Evolutionary conservation across 2,329 filamentous ascomycete species (phyloP).

Genomic region (Kalmusia sp.): DNA sequence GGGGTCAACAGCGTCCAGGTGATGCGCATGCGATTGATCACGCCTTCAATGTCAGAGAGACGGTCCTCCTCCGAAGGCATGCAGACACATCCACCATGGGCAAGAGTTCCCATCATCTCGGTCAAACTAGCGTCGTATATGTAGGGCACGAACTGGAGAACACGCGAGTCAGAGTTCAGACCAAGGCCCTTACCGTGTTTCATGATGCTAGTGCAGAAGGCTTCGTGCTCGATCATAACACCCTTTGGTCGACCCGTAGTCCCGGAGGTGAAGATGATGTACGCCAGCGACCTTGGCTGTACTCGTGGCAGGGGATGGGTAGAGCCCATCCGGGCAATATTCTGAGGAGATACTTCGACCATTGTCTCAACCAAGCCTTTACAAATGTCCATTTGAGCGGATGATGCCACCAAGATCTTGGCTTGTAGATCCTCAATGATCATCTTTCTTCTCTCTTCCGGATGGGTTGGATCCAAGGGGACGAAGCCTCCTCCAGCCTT

Average conservation of each 20-base stretch:
- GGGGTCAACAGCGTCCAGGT: conserved; percentile 12
- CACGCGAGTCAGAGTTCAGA: conserved; percentile 43
- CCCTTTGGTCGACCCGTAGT: conserved; percentile 58
- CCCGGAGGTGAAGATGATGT: conserved; percentile 52
- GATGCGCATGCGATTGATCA: conserved; percentile 46
- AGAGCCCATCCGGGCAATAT: no score
- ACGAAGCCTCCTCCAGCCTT: no score
- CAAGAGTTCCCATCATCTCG: conserved; percentile 63
- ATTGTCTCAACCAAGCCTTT: no score
- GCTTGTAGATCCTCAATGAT: no score
- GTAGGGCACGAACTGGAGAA: conserved; percentile 62
- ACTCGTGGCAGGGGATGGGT: no score
- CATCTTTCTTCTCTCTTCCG: no score
- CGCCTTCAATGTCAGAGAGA: conserved; percentile 58
- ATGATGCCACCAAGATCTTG: no score
- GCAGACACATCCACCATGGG: conserved; percentile 66
- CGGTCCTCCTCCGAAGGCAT: conserved; percentile 60
- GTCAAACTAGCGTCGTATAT: conserved; percentile 62
- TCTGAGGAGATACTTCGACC: no score
- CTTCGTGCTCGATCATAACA: conserved; percentile 66
- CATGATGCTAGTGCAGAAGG: conserved; percentile 51
- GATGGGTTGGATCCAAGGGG: no score
- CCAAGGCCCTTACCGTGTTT: conserved; percentile 18
- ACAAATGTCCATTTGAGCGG: no score
- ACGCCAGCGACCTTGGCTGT: no score